Evolutionary conservation across 495 filamentous ascomycete genomes (phyloP).

Genomic region (Hypomontagnella monticulosa): DNA sequence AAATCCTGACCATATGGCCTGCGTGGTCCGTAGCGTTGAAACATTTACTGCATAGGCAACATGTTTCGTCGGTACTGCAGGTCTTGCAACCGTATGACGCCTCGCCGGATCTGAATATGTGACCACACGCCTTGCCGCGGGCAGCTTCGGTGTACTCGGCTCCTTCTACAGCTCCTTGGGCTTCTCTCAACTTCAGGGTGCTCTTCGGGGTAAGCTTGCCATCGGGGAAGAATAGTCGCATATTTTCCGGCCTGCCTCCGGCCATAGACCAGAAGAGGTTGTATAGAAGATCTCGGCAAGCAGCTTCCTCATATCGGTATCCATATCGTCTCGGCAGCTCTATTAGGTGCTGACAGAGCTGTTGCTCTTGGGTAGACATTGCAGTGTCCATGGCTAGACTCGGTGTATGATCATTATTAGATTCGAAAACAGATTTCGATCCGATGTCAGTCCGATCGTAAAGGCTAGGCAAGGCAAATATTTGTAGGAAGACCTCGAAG

Average conservation of each 20-base stretch:
- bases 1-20: slow-evolving; percentile 89
- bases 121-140: slow-evolving; percentile 93
- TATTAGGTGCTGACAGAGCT: slow-evolving; percentile 79
- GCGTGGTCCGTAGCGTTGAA: slow-evolving; percentile 96
- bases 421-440: background rate
- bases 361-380: slow-evolving; percentile 78
- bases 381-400: slow-evolving; percentile 50
- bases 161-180: slow-evolving; percentile 91
- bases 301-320: slow-evolving; percentile 76
- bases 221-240: slow-evolving; percentile 81
- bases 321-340: slow-evolving; percentile 72
- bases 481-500: background rate
- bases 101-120: slow-evolving; percentile 93
- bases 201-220: slow-evolving; percentile 65
- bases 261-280: slow-evolving; percentile 88
- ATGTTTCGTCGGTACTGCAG: slow-evolving; percentile 87
- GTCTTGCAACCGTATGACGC: slow-evolving; percentile 94
- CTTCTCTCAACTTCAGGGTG: slow-evolving; percentile 79
- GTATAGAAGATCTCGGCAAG: slow-evolving; percentile 73
- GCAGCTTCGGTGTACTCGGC: slow-evolving; percentile 94
- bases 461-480: background rate
- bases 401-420: slow-evolving; percentile 26
- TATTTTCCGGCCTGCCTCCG: slow-evolving; percentile 72
- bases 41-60: slow-evolving; percentile 86
- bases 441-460: background rate